Conservation (phyloP, 225 moss, liverwort and hornwort species). For the Antitrichia curtipendula region DNA sequence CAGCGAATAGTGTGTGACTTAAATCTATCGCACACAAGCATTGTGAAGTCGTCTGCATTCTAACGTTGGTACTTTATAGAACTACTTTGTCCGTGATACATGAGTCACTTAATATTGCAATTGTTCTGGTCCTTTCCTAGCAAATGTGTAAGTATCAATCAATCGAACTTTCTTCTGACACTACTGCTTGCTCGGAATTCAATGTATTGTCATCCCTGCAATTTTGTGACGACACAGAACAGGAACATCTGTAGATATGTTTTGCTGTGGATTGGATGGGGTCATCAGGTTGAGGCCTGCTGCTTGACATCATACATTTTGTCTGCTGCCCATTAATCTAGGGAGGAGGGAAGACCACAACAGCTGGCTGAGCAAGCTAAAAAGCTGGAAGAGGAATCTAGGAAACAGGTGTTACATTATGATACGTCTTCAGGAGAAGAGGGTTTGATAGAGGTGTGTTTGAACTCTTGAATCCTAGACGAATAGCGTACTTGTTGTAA, state of each 20-base stretch:
- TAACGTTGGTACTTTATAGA: not conserved
- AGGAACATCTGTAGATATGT: constrained; percentile 11
- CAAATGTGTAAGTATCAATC: not conserved
- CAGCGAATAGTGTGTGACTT: not conserved
- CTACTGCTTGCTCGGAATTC: not conserved
- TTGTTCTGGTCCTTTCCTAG: not conserved
- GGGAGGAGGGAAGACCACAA: constrained; percentile 38
- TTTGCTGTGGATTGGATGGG: constrained; percentile 24
- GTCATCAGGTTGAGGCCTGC: constrained; percentile 26
- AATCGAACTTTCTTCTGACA: not conserved
- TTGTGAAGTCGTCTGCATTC: not conserved
- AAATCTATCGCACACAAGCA: not conserved
- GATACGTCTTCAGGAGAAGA: constrained; percentile 33
- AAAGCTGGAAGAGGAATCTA: constrained; percentile 15
- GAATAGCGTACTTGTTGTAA: not conserved
- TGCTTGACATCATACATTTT: constrained; percentile 37
- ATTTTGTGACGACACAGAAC: not conserved
- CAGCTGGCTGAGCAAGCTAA: constrained; percentile 18
- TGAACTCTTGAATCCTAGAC: not conserved
- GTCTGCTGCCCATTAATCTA: constrained; percentile 32
- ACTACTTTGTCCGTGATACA: not conserved
- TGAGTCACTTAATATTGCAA: not conserved
- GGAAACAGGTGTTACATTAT: not conserved
- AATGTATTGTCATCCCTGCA: not conserved
- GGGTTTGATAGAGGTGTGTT: constrained; percentile 28